Percentiles rank a stretch among this genome's conserved stretches.
phyloP scores from a whole-genome alignment of 208 protist species.

The Leishmania aethiopica region DNA sequence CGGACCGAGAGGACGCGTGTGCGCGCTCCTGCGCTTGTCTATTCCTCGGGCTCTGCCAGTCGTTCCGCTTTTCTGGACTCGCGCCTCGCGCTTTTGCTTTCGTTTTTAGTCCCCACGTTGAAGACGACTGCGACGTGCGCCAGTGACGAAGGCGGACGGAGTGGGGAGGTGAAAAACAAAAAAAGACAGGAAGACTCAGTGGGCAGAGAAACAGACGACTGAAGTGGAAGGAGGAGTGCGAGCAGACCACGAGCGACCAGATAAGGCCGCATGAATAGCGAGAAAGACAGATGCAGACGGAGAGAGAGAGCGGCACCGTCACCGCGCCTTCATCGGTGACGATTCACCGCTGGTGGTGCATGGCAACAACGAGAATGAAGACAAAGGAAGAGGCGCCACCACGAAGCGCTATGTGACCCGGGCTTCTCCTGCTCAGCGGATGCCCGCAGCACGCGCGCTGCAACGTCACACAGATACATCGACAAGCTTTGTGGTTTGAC shows the following conservation, averaged over 20 bases:
- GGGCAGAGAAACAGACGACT: background rate
- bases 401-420: background rate
- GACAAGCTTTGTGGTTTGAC: background rate
- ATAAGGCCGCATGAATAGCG: background rate
- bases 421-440: background rate
- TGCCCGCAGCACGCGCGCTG: too few species aligned
- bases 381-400: background rate
- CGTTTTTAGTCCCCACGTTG: background rate
- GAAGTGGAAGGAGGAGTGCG: background rate
- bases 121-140: background rate
- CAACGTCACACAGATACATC: background rate
- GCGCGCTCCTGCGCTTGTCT: background rate
- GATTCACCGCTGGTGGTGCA: background rate
- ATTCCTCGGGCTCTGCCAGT: too few species aligned
- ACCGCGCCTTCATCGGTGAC: background rate
- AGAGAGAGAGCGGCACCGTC: background rate
- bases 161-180: background rate
- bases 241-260: background rate
- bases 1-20: background rate
- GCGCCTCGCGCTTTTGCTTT: background rate
- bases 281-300: background rate
- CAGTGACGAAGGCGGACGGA: background rate
- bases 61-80: background rate
- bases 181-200: background rate
- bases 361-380: conserved; percentile 7